Base-by-base conservation (phyloP, 257 asterid genomes). In the Solanum lycopersicoides region DNA sequence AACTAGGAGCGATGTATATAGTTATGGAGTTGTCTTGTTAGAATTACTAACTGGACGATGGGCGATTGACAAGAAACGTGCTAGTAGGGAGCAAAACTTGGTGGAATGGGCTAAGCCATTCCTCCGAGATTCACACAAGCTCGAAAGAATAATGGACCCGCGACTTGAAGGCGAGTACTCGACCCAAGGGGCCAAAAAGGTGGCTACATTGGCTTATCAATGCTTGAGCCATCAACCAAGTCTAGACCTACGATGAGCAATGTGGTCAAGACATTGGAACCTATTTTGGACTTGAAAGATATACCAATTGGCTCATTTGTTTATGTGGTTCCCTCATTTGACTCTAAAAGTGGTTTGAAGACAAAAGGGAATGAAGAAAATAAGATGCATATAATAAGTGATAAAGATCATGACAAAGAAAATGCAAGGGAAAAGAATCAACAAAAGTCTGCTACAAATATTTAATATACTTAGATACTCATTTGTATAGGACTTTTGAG, bases 41-140 rank as follows among this genome's bases (percentile, higher is more conserved):
- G 99, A 95, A 88, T 74, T 95, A 60, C 88, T 96, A 16, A 94
- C 96, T 0, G 98, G 99, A 20, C 89, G 82, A 87, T 90, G 94
- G 2, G 95, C 92, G 32, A 20, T 91, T 88, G 98, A 96, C 88
- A 93, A 92, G 37, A 91, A 47, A 32, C 95, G 98, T 4, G 93
- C 92, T 0, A 44, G 79, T 12, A 89, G 96, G 89, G 98, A 94
- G 88, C 95, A 94, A 20, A 92, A 89, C 80, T 89, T 96, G 73
- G 98, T 92, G 14, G 94, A 94, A 7, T 96, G 99, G 99, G 95
- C 95, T 7, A 94, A 88, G 83, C 98, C 98, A 3, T 87, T 89
- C 39, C 74, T 96, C 83, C 93, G 92, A 86, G 97, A 96, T 83
- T 88, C 89, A 32, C 96, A 93, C 73, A 95, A 89, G 88, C 90